phyloP scores from a whole-genome alignment of 805 yeast genomes.

The Candida insectalens region DNA sequence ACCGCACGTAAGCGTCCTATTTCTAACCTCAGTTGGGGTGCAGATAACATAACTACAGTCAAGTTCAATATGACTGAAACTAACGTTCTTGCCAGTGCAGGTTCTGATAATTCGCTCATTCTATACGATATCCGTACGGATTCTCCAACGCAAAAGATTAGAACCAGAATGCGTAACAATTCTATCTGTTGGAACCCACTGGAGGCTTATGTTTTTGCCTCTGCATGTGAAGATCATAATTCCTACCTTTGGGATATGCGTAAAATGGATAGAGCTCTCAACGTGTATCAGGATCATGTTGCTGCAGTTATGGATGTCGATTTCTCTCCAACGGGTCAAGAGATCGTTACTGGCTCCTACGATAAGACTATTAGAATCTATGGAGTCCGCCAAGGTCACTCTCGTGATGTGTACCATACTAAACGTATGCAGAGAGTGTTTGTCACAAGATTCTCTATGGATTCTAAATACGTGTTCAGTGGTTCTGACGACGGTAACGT shows the following conservation, averaged over 20 bases:
- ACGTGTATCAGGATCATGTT: constrained; percentile 90
- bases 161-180: constrained; percentile 74
- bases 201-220: constrained; percentile 91
- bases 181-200: constrained; percentile 94
- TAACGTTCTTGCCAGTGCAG: constrained; percentile 78
- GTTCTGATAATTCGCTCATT: constrained; percentile 84
- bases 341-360: constrained; percentile 88
- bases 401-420: constrained; percentile 92
- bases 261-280: constrained; percentile 68
- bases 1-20: constrained; percentile 66
- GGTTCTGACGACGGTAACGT: constrained; percentile 97
- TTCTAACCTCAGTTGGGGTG: constrained; percentile 87
- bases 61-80: constrained; percentile 88
- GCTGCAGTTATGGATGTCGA: constrained; percentile 93
- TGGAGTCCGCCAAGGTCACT: constrained; percentile 67
- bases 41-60: constrained; percentile 78
- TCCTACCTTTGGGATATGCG: constrained; percentile 95
- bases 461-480: constrained; percentile 73
- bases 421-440: constrained; percentile 96
- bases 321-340: constrained; percentile 95
- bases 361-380: constrained; percentile 86
- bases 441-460: constrained; percentile 78
- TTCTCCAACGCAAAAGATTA: constrained; percentile 86
- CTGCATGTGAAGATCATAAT: constrained; percentile 92
- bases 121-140: constrained; percentile 85